Percentiles rank a stretch among this genome's conserved stretches.
These are phyloP conservation scores for Xerocomus nothofagi DNA, from an alignment of 1,284 basidiomycete genomes.

Conservation along the genomic window DNA sequence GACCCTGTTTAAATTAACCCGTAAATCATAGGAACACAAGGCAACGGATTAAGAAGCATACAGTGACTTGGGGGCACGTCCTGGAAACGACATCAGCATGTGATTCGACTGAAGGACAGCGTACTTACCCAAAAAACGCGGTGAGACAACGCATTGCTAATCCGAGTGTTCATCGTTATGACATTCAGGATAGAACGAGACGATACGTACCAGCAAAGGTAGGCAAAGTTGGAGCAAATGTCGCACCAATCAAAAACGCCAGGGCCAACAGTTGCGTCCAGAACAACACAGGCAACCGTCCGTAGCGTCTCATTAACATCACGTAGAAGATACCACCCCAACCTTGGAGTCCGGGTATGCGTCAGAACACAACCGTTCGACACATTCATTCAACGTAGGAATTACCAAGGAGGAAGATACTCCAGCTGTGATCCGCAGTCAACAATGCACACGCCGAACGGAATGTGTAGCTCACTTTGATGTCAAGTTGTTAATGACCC, in stretches of 20 bases:
- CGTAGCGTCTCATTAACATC: slow-evolving; percentile 53
- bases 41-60: slow-evolving; percentile 31
- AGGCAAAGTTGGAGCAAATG: slow-evolving; percentile 50
- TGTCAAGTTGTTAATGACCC: slow-evolving; percentile 54
- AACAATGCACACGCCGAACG: neutral
- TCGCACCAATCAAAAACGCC: slow-evolving; percentile 51
- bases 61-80: slow-evolving; percentile 69
- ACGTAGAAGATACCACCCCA: slow-evolving; percentile 58
- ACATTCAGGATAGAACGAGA: neutral
- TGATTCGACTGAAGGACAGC: slow-evolving; percentile 9
- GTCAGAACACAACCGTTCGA: slow-evolving; percentile 4
- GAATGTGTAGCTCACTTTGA: slow-evolving; percentile 42
- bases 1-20: slow-evolving; percentile 44
- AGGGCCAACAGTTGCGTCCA: slow-evolving; percentile 55
- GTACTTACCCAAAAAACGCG: slow-evolving; percentile 67
- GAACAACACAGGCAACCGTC: slow-evolving; percentile 59
- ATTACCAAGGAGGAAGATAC: slow-evolving; percentile 54
- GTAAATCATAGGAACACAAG: too few species aligned
- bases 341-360: slow-evolving; percentile 32
- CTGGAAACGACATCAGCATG: slow-evolving; percentile 34
- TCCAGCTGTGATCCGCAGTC: slow-evolving; percentile 41
- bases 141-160: slow-evolving; percentile 70
- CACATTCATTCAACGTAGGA: neutral
- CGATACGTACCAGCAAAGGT: slow-evolving; percentile 44
- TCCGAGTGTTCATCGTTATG: slow-evolving; percentile 5